Conservation (phyloP, 495 filamentous ascomycete species). For the Lasiosphaeris hirsuta region DNA sequence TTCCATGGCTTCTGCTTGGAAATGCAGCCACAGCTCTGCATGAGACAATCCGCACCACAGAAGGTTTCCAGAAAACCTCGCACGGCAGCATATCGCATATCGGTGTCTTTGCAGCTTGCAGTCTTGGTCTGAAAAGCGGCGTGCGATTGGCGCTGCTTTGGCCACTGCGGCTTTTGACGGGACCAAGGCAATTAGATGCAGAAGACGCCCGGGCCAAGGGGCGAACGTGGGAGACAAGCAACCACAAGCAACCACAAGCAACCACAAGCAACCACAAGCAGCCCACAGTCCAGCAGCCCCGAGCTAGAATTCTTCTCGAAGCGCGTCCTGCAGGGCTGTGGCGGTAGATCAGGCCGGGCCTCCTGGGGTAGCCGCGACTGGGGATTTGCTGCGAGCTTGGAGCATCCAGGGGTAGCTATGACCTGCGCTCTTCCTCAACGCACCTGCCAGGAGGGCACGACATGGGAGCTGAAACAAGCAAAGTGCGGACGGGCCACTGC, state of each 20-base stretch:
- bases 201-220: constrained; percentile 11
- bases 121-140: neutral
- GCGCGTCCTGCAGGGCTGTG: constrained; percentile 20
- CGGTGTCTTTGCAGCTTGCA: neutral
- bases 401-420: neutral
- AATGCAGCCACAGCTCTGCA: neutral
- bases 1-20: neutral
- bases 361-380: constrained; percentile 17
- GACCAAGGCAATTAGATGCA: constrained; percentile 1
- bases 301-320: constrained; percentile 35
- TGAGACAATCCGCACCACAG: neutral
- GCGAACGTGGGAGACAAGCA: constrained; percentile 12
- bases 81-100: neutral
- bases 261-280: too few species aligned
- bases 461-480: constrained; percentile 4
- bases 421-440: too few species aligned
- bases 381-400: constrained; percentile 6
- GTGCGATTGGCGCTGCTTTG: neutral
- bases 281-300: constrained; percentile 6
- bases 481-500: constrained; percentile 3
- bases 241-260: too few species aligned
- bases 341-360: constrained; percentile 21
- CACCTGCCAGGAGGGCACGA: too few species aligned
- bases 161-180: neutral
- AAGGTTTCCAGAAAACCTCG: neutral